A percentile compares a stretch with the other conserved stretches of the same genome.
Evolutionary conservation across 108 stramenopile species (phyloP).

Genomic region (Nannochloropsis oceanica): DNA sequence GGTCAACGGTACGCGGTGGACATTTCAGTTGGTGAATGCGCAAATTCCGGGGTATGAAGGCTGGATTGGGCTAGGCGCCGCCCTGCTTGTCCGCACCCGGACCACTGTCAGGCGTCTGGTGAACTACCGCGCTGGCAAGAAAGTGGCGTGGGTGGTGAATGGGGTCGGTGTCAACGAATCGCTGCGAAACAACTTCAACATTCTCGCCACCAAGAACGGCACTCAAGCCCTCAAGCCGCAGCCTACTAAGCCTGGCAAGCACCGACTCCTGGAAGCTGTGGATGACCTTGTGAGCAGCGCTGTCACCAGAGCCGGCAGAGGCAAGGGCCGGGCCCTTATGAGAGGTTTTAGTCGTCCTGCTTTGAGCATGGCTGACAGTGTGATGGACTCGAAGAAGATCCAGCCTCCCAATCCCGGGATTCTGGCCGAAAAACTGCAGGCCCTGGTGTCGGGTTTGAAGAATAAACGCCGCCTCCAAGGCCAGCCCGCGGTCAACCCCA

Average conservation of each 20-base stretch:
- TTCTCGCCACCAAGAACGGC: background rate
- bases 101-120: background rate
- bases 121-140: background rate
- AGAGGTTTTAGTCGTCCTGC: background rate
- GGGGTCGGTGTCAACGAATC: background rate
- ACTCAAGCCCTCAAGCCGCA: background rate
- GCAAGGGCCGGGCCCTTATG: background rate
- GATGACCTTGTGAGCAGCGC: background rate
- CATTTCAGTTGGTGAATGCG: background rate
- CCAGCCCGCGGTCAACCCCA: background rate
- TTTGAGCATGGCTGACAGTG: background rate
- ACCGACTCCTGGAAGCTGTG: background rate
- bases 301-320: no score
- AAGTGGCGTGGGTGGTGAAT: background rate
- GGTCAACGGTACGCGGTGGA: background rate
- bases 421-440: background rate
- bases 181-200: background rate
- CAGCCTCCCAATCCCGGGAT: background rate
- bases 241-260: background rate
- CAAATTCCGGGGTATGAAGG: background rate
- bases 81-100: background rate
- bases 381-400: background rate
- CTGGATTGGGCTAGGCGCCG: background rate
- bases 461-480: background rate
- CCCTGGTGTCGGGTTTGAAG: background rate